These are phyloP conservation scores for Monascus purpureus DNA, from an alignment of 495 filamentous ascomycete genomes.

Conservation along the genomic window DNA sequence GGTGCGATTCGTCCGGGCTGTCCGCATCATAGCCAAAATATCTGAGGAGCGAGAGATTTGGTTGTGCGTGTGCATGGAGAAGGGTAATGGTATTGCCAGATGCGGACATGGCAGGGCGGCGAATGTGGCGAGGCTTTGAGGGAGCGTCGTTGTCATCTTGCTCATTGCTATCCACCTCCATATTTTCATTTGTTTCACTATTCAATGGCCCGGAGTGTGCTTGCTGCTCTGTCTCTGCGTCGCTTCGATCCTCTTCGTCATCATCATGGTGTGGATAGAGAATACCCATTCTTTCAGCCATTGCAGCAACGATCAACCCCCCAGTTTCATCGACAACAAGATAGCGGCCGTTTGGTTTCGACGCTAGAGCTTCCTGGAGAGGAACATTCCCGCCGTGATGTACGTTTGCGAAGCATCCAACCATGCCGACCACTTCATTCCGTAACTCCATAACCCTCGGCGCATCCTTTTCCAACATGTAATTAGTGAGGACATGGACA, in stretches of 20 bases:
- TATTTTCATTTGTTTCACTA: conserved; percentile 4
- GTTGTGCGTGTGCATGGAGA: conserved; percentile 76
- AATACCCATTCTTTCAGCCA: conserved; percentile 87
- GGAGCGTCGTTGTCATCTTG: conserved; percentile 3
- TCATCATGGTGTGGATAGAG: conserved; percentile 41
- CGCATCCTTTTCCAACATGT: conserved; percentile 61
- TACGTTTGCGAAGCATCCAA: conserved; percentile 51
- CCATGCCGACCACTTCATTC: conserved; percentile 68
- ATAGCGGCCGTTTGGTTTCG: conserved; percentile 55
- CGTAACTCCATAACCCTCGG: conserved; percentile 74
- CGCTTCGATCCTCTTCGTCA: conserved; percentile 13
- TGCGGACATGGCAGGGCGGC: conserved; percentile 32
- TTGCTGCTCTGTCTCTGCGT: conserved; percentile 2
- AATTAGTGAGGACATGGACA: conserved; percentile 55
- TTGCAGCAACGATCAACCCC: conserved; percentile 69
- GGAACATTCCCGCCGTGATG: conserved; percentile 32
- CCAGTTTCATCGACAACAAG: conserved; percentile 83
- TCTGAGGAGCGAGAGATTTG: conserved; percentile 72
- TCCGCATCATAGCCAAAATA: conserved; percentile 73
- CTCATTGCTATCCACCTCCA: conserved; percentile 3
- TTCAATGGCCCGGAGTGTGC: not conserved
- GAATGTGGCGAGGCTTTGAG: conserved; percentile 11
- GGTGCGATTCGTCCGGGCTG: conserved; percentile 55
- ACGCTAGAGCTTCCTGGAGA: conserved; percentile 10
- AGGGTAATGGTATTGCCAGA: conserved; percentile 73